Conservation (phyloP, 208 protist species). For the Hexamita inflata region DNA sequence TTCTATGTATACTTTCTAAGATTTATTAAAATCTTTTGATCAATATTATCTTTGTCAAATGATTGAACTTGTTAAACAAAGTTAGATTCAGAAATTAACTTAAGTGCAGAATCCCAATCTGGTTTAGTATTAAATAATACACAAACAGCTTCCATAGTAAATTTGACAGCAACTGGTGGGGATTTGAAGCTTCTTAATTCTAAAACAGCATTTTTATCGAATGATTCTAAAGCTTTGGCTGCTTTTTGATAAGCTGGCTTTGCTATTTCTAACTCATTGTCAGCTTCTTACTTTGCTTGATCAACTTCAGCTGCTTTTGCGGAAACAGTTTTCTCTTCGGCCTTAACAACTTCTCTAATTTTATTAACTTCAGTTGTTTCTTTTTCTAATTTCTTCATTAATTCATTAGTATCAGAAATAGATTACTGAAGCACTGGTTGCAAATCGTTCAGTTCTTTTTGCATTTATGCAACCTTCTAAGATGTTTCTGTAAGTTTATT, state of each 20-base stretch:
- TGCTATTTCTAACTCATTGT: conserved; percentile 68
- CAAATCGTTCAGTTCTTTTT: conserved; percentile 68
- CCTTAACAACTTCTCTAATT: conserved; percentile 63
- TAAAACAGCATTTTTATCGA: conserved; percentile 73
- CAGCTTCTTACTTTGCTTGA: conserved; percentile 65
- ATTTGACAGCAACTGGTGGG: conserved; percentile 72
- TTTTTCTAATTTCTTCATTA: conserved; percentile 50
- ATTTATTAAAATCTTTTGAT: conserved; percentile 61
- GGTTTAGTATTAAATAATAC: conserved; percentile 65
- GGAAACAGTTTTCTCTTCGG: conserved; percentile 66
- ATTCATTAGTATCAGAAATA: conserved; percentile 8
- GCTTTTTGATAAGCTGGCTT: conserved; percentile 70
- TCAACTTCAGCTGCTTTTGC: conserved; percentile 62
- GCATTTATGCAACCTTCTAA: conserved; percentile 69
- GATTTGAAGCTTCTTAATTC: conserved; percentile 75
- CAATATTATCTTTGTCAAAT: conserved; percentile 81
- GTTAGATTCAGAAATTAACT: conserved; percentile 46
- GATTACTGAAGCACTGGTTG: conserved; percentile 66
- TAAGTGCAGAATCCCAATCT: conserved; percentile 23
- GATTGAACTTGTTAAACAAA: conserved; percentile 73
- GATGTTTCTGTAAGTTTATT: conserved; percentile 56
- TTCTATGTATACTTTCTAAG: conserved; percentile 76
- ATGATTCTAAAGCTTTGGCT: conserved; percentile 69
- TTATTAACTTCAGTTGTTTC: conserved; percentile 67
- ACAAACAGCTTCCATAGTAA: conserved; percentile 79